Base-by-base conservation (phyloP, 805 yeast genomes). In the Metschnikowia lachancei region DNA sequence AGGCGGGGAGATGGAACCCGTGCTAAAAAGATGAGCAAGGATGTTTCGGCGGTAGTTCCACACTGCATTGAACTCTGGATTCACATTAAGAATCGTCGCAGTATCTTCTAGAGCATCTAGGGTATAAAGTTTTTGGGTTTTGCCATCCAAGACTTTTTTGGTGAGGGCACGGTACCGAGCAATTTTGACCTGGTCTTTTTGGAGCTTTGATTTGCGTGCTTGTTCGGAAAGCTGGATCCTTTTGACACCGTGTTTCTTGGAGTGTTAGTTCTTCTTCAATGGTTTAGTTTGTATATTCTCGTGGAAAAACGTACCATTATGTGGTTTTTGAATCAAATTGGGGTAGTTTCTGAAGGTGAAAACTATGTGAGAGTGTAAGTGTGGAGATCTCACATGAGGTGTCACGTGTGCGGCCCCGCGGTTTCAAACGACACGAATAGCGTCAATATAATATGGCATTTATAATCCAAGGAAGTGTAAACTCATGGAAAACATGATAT, bases 31-130 rank as follows among this genome's bases (percentile, higher is more conserved):
- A 16, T 62, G 60, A 0, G 51, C 34, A 16, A 90, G 66, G 2
- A 85, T 80, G 53, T 87, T 94, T 45, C 97, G 76, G 46, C 98
- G 76, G 60, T 75, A 86, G 61, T 94, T 94, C 98, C 98, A 94
- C 0, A 81, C 73, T 0, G 97, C 82, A 63, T 91, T 91, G 52
- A 85, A 78, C 60, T 94, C 98, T 0, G 97, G 97, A 57, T 91
- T 90, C 41, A 78, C 58, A 8, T 72, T 65, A 17, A 94, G 69
- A 12, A 91, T 55, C 16, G 69, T 66, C 0, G 85, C 75, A 0
- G 95, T 85, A 18, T 71, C 60, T 1, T 72, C 69, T 20, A 89
- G 70, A 0, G 79, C 61, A 2, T 67, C 70, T 1, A 58, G 56
- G 5, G 59, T 54, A 45, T 53, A 61, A 1, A 29, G 41, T 14